Evolutionary conservation across 805 yeast species (phyloP), one percentile per base, ranked within the genome.

Genomic region (Candida glaebosa): DNA sequence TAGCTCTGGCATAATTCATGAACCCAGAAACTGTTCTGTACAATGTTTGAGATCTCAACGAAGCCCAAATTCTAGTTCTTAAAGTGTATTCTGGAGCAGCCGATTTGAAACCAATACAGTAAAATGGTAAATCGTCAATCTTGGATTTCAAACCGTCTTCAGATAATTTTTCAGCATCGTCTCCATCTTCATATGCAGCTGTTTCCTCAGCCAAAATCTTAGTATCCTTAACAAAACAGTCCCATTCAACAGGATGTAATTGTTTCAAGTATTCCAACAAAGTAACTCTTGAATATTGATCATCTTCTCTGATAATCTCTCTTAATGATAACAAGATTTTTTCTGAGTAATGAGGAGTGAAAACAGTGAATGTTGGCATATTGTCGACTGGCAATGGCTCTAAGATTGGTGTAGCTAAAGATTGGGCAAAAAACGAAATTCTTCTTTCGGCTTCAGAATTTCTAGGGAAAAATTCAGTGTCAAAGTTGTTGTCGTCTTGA

Each of bases 361-460:
- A 69, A 6, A 88, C 96, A 31, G 99, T 90, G 67, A 93, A 93
- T 9, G 98, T 91, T 51, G 99, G 99, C 99, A 93, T 93, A 76
- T 91, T 91, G 69, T 93, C 99, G 53, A 95, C 98, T 34, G 99
- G 99, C 61, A 93, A 76, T 48, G 99, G 98, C 72, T 93, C 99
- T 49, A 96, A 96, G 56, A 93, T 90, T 54, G 99, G 99, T 45
- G 99, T 93, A 39, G 99, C 95, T 67, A 93, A 76, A 8, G 98
- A 90, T 70, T 93, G 99, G 45, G 99, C 99, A 73, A 93, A 93
- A 85, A 95, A 93, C 45, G 97, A 87, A 56, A 93, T 90, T 78
- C 99, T 93, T 76, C 99, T 90, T 74, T 95, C 99, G 50, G 99
- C 99, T 70, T 93, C 99, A 34, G 96, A 88, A 67, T 91, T 81